Evolutionary conservation across 805 yeast species (phyloP).

Genomic region (Saturnispora kantuleensis): DNA sequence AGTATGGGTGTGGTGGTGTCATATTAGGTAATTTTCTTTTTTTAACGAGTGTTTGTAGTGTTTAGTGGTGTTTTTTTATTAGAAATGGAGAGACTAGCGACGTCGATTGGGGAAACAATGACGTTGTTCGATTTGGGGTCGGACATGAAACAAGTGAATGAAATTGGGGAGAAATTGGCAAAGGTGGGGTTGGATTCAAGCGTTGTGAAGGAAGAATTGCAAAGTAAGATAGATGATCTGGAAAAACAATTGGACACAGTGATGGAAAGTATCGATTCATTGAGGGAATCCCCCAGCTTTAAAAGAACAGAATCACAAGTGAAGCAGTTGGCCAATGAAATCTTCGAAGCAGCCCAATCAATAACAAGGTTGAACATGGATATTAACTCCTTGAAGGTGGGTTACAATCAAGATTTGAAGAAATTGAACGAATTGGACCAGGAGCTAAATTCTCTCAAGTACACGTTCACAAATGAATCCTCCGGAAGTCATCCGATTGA

Average conservation of each 20-base stretch:
- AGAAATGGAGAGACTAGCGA: conserved; percentile 10
- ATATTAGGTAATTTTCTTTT: no score
- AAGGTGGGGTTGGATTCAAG: conserved; percentile 6
- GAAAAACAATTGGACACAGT: conserved; percentile 9
- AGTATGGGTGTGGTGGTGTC: no score
- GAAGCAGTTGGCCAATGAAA: conserved; percentile 32
- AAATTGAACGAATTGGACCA: conserved; percentile 27
- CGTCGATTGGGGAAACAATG: conserved; percentile 10
- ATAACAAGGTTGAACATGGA: conserved; percentile 40
- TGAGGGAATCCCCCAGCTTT: conserved; percentile 22
- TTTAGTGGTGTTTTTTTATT: no score
- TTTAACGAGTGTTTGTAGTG: no score
- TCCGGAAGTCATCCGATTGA: conserved; percentile 18
- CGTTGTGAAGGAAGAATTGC: not conserved
- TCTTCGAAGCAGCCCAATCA: conserved; percentile 42
- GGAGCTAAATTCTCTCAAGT: conserved; percentile 18
- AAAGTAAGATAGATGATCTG: conserved; percentile 2
- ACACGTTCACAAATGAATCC: conserved; percentile 2
- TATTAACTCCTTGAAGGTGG: conserved; percentile 31
- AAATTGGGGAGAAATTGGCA: conserved; percentile 15
- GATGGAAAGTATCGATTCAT: conserved; percentile 3
- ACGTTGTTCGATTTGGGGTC: conserved; percentile 38
- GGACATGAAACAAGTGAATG: conserved; percentile 36
- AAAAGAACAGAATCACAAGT: conserved; percentile 25
- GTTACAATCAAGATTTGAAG: conserved; percentile 30